These are phyloP conservation scores for Colletotrichum coccodes DNA, from an alignment of 2,329 filamentous ascomycete species.

Conservation along the genomic window DNA sequence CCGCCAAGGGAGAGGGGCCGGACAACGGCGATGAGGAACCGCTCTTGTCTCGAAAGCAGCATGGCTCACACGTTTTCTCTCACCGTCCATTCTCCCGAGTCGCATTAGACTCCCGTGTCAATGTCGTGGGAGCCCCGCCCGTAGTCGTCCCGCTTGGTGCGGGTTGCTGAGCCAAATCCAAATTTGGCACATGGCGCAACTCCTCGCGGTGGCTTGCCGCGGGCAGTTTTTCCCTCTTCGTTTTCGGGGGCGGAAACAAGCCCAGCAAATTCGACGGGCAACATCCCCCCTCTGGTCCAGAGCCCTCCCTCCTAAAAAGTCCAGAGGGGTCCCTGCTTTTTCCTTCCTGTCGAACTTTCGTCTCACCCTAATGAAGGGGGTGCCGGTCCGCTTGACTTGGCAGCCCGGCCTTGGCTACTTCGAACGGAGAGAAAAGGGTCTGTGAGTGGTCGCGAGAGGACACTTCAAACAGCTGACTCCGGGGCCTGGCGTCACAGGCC, in stretches of 20 bases:
- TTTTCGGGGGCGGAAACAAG: constrained; percentile 1
- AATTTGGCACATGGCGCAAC: background rate
- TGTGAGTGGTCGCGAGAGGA: constrained; percentile 13
- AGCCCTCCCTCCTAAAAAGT: background rate
- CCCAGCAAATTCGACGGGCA: background rate
- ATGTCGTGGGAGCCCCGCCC: background rate
- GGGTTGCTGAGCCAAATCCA: constrained; percentile 22
- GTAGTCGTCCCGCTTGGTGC: background rate
- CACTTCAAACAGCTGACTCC: constrained; percentile 26
- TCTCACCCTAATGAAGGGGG: background rate
- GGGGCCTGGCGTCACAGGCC: constrained; percentile 23
- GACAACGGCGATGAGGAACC: constrained; percentile 14
- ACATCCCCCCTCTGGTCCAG: background rate
- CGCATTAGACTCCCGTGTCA: background rate
- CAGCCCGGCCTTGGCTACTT: constrained; percentile 17
- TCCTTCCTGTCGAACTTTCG: background rate
- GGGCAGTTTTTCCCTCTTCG: background rate
- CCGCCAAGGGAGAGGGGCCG: constrained; percentile 15
- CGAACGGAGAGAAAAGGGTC: background rate
- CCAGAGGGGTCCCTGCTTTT: background rate
- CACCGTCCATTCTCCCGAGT: too few relatives aligned
- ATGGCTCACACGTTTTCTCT: constrained; percentile 26
- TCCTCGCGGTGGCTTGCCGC: background rate
- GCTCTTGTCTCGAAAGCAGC: constrained; percentile 25
- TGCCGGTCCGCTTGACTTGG: constrained; percentile 13